Base-by-base conservation (phyloP, 495 filamentous ascomycete genomes). In the Bombardia bombarda region DNA sequence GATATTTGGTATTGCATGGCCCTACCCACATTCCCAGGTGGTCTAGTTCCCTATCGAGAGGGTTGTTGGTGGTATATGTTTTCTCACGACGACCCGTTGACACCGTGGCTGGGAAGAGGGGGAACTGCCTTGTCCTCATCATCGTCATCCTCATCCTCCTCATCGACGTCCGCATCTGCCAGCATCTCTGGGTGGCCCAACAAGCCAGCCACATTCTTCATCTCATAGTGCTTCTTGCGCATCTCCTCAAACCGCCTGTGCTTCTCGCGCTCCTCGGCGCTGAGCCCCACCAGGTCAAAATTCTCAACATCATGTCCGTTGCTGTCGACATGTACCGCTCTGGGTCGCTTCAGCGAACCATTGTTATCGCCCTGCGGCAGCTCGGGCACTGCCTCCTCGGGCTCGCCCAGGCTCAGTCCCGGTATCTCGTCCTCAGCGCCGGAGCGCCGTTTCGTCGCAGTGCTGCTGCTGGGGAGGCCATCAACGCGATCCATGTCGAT, bases 201-300 rank as follows among this genome's bases (percentile, higher is more conserved):
- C 42, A 97, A 65, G 53, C 82, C 77, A 50, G 90, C 94, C 18
- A 97, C 87, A 57, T 92, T 84, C 72, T 78, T 88, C 93, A 98
- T 97, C 72, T 97, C 93, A 61, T 98, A 98, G 62, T 98, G 92
- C 66, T 78, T 87, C 77, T 88, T 95, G 61, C 92, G 74, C 72
- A 87, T 74, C 67, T 85, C 73, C 67, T 95, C 90, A 56, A 98
- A 98, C 60, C 83, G 75, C 46, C 76, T 76, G 57, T 98, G 92
- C 69, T 95, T 94, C 70, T 86, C 87, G 45, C 68, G 66, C 51
- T 92, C 89, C 62, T 95, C 90, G 26, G 80, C 73, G 19, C 73
- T 80, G 54, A 86, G 71, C 17, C 82, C 68, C 16, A 74, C 63
- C 40, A 73, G 53, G 50, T 79, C 77, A 21, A 76, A 75, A 39